Evolutionary conservation across 306 rosid species (phyloP), one percentile per base, ranked within the genome.

Genomic region (Oxytropis ochrocephala): DNA sequence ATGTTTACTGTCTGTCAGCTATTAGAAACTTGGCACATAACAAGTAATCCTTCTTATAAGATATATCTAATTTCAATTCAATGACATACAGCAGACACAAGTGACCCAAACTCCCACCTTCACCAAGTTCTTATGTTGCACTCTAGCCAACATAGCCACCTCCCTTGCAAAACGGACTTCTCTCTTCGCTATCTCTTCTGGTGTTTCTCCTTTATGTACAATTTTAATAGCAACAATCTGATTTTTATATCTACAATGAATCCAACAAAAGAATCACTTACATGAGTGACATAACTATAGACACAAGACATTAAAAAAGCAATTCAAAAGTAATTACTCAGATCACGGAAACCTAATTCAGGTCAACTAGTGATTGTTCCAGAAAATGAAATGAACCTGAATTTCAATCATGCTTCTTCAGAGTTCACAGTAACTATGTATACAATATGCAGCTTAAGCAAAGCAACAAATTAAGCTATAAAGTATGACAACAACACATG

Each of bases 41-140:
- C 44, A 76, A 79, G 55, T 35, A 38, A 39, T 59, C 18, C 57
- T 51, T 55, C 16, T 46, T 44, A 57, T 7, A 62, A 62, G 27
- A 24, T 3, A 29, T 53, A 35, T 29, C 68, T 58, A 36, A 6
- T 52, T 67, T 49, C 58, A 46, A 75, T 66, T 58, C 73, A 79
- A 63, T 49, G 46, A 53, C 13, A 44, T n/a, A 41, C 55, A 62
- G 27, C 17, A 18, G 14, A 71, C 24, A 49, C 21, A 69, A 77
- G 30, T 27, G n/a, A 46, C 32, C 71, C 69, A 64, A 83, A 69
- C 24, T 33, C 88, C 49, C 75, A 90, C 97, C 96, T 93, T 90
- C 65, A 90, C 94, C 76, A 93, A 87, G 79, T 90, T 93, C 73
- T 93, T 93, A 52, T 90, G 98, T 64, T 90, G 98, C 67, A 93